A percentile compares a stretch with the other conserved stretches of the same genome.
Conservation (phyloP, 192 early-diverging fungal genomes). For the Backusella parvicylindrica region DNA sequence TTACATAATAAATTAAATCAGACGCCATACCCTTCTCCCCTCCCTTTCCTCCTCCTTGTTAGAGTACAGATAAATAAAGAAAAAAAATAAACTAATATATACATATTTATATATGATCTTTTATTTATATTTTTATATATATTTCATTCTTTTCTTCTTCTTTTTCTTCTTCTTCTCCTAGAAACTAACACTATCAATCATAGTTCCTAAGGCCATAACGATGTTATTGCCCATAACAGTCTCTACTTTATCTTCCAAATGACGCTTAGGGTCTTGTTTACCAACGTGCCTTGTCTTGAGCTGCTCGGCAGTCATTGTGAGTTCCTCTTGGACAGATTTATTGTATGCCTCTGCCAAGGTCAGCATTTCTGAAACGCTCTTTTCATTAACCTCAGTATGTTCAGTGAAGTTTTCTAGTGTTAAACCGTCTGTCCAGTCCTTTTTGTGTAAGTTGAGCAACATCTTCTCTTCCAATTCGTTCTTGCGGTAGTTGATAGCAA, state of each 20-base stretch:
- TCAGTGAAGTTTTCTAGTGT: slow-evolving; percentile 77
- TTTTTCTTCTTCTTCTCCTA: slow-evolving; percentile 19
- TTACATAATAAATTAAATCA: slow-evolving; percentile 1
- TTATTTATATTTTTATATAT: background rate
- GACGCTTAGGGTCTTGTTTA: slow-evolving; percentile 99
- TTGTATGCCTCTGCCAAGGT: slow-evolving; percentile 89
- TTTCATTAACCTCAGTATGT: slow-evolving; percentile 81
- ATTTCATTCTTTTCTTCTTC: background rate
- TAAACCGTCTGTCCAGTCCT: slow-evolving; percentile 98
- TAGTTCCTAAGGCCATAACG: slow-evolving; percentile 90
- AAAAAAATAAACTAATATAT: background rate
- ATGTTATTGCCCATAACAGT: slow-evolving; percentile 94
- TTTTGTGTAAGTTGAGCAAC: slow-evolving; percentile 98
- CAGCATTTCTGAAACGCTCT: slow-evolving; percentile 85
- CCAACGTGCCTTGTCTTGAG: slow-evolving; percentile 99
- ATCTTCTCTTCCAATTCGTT: slow-evolving; percentile 99
- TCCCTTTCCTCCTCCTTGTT: background rate
- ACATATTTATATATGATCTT: background rate
- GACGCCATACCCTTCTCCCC: background rate
- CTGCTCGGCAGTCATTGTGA: slow-evolving; percentile 87
- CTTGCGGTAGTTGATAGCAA: slow-evolving; percentile 99
- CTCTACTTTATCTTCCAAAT: slow-evolving; percentile 92
- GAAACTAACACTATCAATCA: slow-evolving; percentile 77
- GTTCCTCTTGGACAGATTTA: slow-evolving; percentile 98
- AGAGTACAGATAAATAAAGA: background rate